phyloP scores from a whole-genome alignment of 2,329 filamentous ascomycete genomes.

The Falciphora oryzae region DNA sequence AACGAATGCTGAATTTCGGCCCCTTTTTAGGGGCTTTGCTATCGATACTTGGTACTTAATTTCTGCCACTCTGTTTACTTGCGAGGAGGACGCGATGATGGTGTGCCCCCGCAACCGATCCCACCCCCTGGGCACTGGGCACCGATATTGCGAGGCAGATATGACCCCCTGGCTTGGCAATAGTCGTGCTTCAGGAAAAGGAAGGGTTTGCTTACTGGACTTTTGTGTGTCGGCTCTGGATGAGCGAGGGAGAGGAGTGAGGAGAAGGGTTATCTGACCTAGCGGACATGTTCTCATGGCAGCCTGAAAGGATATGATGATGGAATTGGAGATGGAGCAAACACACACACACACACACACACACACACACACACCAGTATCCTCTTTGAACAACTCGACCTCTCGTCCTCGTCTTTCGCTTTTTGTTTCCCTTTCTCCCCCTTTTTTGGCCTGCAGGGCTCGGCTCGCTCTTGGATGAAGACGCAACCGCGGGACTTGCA shows the following conservation, averaged over 20 bases:
- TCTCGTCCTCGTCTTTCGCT: not conserved
- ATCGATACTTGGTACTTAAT: conserved; percentile 2
- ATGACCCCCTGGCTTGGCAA: too few species aligned
- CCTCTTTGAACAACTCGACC: not conserved
- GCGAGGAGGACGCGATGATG: not conserved
- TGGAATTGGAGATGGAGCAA: not conserved
- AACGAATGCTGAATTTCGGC: not conserved
- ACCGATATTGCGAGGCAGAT: not conserved
- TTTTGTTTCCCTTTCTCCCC: not conserved
- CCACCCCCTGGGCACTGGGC: not conserved
- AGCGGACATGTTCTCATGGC: not conserved
- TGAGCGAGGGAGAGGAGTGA: not conserved
- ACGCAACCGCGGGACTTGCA: too few species aligned
- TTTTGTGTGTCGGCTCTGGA: not conserved
- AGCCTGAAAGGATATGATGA: not conserved
- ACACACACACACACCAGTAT: too few species aligned
- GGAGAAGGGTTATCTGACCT: not conserved
- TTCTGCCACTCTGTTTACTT: not conserved
- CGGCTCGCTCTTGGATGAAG: too few species aligned
- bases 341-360: not conserved
- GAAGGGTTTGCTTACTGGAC: not conserved
- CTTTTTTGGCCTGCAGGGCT: not conserved
- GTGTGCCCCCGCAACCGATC: not conserved
- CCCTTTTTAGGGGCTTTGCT: not conserved
- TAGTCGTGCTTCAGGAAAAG: not conserved